phyloP scores from a whole-genome alignment of 2,329 filamentous ascomycete genomes.

The Stagonosporopsis cucurbitacearum region DNA sequence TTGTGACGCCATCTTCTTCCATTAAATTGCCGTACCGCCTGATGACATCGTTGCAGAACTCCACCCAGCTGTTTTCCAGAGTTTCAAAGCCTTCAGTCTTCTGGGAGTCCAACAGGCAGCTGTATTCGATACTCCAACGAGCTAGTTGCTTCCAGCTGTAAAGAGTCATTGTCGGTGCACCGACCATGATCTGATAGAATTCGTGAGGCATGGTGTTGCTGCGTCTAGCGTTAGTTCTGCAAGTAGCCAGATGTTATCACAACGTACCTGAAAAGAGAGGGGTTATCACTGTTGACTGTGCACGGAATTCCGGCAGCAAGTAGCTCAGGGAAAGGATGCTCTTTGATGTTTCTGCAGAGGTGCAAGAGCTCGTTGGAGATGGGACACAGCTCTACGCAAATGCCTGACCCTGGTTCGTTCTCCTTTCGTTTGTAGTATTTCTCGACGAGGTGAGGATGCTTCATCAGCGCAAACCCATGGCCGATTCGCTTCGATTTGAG shows the following conservation, averaged over 20 bases:
- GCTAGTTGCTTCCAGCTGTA: conserved; percentile 72
- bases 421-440: conserved; percentile 64
- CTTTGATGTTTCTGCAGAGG: conserved; percentile 68
- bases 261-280: conserved; percentile 69
- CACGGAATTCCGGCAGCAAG: conserved; percentile 76
- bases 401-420: conserved; percentile 43
- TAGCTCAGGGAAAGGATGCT: conserved; percentile 71
- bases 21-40: neutral
- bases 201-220: conserved; percentile 76
- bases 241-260: neutral
- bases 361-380: conserved; percentile 80
- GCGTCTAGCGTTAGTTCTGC: neutral
- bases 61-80: conserved; percentile 65
- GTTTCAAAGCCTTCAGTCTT: conserved; percentile 48
- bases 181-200: conserved; percentile 78
- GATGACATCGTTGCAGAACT: conserved; percentile 61
- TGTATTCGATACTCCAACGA: conserved; percentile 55
- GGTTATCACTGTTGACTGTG: conserved; percentile 77
- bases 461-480: conserved; percentile 73
- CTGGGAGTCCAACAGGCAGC: conserved; percentile 50
- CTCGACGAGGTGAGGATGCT: conserved; percentile 68
- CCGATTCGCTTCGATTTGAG: conserved; percentile 73
- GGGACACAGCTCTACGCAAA: conserved; percentile 78
- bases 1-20: neutral
- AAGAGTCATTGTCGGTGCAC: conserved; percentile 69